A percentile compares a stretch with the other conserved stretches of the same genome.
Conservation (phyloP, 371 early-diverging fungal species). For the Mortierella sp. region DNA sequence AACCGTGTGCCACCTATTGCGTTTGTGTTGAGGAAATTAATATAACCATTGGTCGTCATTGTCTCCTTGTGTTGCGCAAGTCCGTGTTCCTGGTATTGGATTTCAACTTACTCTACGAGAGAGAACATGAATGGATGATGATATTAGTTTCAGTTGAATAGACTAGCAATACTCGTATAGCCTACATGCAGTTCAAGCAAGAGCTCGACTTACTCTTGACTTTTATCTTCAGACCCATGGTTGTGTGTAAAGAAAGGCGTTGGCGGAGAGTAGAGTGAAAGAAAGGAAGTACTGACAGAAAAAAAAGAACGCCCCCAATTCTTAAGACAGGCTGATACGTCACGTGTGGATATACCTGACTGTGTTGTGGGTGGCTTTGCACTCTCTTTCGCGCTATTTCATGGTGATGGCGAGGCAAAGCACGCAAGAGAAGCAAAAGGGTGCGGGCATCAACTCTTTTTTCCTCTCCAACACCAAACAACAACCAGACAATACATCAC, state of each 20-base stretch:
- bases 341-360: background rate
- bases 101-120: slow-evolving; percentile 22
- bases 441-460: background rate
- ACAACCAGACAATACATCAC: background rate
- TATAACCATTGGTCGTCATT: background rate
- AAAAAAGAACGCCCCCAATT: slow-evolving; percentile 11
- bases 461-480: background rate
- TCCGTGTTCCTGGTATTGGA: background rate
- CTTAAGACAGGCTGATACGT: background rate
- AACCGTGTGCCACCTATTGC: slow-evolving; percentile 46
- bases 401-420: background rate
- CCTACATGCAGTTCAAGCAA: too few species aligned
- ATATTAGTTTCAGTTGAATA: background rate
- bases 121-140: background rate
- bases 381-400: background rate
- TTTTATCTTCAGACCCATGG: slow-evolving; percentile 41
- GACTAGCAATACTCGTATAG: background rate
- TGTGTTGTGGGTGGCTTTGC: slow-evolving; percentile 39
- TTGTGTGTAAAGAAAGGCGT: background rate
- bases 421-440: background rate
- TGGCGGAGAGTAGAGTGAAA: background rate
- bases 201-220: slow-evolving; percentile 37
- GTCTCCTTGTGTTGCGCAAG: background rate
- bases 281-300: background rate
- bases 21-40: background rate